These are phyloP conservation scores for Cryptococcus amylolentus DNA, from an alignment of 1,284 basidiomycete genomes.

Conservation along the genomic window DNA sequence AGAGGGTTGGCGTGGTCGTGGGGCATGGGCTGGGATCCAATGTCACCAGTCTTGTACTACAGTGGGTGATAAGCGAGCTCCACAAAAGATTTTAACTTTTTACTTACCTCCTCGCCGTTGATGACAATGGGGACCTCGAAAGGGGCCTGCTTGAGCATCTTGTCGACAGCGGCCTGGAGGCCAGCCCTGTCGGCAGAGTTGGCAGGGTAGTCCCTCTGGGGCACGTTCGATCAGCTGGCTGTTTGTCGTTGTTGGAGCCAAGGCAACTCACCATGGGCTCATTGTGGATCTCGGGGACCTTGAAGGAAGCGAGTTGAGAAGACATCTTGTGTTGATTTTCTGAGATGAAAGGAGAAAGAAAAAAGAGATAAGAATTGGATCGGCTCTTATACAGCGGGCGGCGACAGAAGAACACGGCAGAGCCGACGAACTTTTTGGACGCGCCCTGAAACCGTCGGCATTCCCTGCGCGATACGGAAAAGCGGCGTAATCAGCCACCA, in stretches of 20 bases:
- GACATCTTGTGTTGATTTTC: constrained; percentile 16
- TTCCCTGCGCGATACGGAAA: too few species aligned
- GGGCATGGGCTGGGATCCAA: constrained; percentile 75
- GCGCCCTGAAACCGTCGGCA: too few species aligned
- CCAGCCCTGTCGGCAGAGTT: constrained; percentile 74
- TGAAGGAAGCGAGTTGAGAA: constrained; percentile 70
- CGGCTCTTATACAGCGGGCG: background rate
- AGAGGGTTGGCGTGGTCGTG: constrained; percentile 77
- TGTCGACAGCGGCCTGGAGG: constrained; percentile 68
- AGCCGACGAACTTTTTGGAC: background rate
- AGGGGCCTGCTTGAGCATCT: constrained; percentile 78
- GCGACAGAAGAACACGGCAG: background rate
- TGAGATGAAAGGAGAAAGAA: background rate
- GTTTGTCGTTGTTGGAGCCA: background rate
- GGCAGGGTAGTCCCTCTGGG: constrained; percentile 60
- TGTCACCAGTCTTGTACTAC: constrained; percentile 78
- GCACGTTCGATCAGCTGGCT: constrained; percentile 1
- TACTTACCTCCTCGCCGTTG: constrained; percentile 79
- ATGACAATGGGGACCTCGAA: constrained; percentile 91
- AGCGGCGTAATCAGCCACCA: too few species aligned
- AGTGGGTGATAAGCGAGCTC: background rate
- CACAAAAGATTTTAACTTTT: background rate
- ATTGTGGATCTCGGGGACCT: constrained; percentile 77
- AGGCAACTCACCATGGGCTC: constrained; percentile 75
- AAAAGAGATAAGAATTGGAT: background rate